Evolutionary conservation across 768 basidiomycete species (phyloP).

Genomic region (Collybia sordida): DNA sequence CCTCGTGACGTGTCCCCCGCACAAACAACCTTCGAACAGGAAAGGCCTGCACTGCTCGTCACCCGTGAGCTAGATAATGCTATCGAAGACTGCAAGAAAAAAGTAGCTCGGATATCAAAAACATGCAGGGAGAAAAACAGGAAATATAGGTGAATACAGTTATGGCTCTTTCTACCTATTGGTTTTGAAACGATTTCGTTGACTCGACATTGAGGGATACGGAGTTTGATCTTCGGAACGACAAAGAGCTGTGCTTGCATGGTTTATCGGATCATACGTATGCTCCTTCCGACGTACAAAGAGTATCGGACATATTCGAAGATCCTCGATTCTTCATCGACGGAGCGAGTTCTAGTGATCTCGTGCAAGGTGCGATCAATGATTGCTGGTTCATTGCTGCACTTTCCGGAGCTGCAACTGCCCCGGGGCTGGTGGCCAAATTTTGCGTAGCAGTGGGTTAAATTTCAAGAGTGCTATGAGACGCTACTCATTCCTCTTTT

Average conservation of each 20-base stretch:
- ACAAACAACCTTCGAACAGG: slow-evolving; percentile 8
- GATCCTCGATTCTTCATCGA: slow-evolving; percentile 49
- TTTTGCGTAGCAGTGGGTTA: slow-evolving; percentile 48
- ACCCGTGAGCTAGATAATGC: slow-evolving; percentile 48
- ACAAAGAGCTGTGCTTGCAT: slow-evolving; percentile 35
- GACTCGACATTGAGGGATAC: slow-evolving; percentile 44
- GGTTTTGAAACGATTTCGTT: background rate
- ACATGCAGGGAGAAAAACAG: slow-evolving; percentile 43
- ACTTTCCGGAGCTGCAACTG: slow-evolving; percentile 45
- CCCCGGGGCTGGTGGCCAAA: slow-evolving; percentile 46
- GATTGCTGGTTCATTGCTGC: slow-evolving; percentile 59
- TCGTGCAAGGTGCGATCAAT: slow-evolving; percentile 46
- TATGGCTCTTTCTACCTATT: too few relatives aligned
- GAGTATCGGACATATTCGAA: slow-evolving; percentile 51
- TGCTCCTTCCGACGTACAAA: slow-evolving; percentile 37
- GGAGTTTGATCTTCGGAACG: slow-evolving; percentile 50
- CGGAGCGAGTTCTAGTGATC: slow-evolving; percentile 41
- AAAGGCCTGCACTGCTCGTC: slow-evolving; percentile 36
- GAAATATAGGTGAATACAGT: slow-evolving; percentile 40
- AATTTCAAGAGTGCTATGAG: background rate
- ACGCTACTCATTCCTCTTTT: background rate
- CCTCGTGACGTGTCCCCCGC: background rate
- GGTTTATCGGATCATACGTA: slow-evolving; percentile 21
- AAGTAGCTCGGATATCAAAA: slow-evolving; percentile 40
- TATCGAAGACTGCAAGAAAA: slow-evolving; percentile 36